Evolutionary conservation across 164 flowering plant species (phyloP).

Genomic region (Aristolochia fimbriata): DNA sequence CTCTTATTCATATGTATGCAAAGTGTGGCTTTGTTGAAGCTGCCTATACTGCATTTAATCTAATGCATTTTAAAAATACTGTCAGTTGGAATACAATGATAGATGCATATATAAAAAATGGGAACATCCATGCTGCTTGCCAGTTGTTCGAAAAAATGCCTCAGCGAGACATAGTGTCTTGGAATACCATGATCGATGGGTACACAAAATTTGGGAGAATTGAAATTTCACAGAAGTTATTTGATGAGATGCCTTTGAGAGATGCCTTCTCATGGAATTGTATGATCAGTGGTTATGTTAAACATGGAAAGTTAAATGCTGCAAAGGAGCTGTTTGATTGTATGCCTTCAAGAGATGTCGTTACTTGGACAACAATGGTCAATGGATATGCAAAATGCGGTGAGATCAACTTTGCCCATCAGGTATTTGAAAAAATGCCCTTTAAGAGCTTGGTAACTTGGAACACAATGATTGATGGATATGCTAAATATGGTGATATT

Average conservation of each 20-base stretch:
- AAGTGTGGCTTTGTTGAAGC: slow-evolving; percentile 2
- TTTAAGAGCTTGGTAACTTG: slow-evolving; percentile 7
- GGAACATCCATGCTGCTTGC: background rate
- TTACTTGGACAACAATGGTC: slow-evolving; percentile 8
- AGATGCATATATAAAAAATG: slow-evolving; percentile 10
- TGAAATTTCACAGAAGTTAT: slow-evolving; percentile 4
- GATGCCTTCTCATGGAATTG: slow-evolving; percentile 11
- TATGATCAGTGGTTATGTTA: slow-evolving; percentile 11
- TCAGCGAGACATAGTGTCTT: slow-evolving; percentile 4
- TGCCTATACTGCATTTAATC: slow-evolving; percentile 1
- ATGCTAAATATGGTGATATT: slow-evolving; percentile 9
- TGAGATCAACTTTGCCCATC: slow-evolving; percentile 3
- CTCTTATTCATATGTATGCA: slow-evolving; percentile 2
- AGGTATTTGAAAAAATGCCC: slow-evolving; percentile 8
- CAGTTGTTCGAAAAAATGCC: slow-evolving; percentile 10
- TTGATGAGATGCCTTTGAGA: slow-evolving; percentile 7
- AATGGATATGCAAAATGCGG: slow-evolving; percentile 1
- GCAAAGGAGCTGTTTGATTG: slow-evolving; percentile 7
- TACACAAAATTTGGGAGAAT: slow-evolving; percentile 4
- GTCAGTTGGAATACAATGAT: slow-evolving; percentile 10
- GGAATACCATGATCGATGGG: slow-evolving; percentile 12
- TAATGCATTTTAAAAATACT: background rate
- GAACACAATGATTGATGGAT: slow-evolving; percentile 13
- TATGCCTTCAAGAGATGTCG: slow-evolving; percentile 8
- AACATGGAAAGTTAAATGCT: slow-evolving; percentile 1